Evolutionary conservation across 1,139 yeast genomes (phyloP), one percentile per base, ranked within the genome.

Genomic region (Eremothecium sinecaudum): DNA sequence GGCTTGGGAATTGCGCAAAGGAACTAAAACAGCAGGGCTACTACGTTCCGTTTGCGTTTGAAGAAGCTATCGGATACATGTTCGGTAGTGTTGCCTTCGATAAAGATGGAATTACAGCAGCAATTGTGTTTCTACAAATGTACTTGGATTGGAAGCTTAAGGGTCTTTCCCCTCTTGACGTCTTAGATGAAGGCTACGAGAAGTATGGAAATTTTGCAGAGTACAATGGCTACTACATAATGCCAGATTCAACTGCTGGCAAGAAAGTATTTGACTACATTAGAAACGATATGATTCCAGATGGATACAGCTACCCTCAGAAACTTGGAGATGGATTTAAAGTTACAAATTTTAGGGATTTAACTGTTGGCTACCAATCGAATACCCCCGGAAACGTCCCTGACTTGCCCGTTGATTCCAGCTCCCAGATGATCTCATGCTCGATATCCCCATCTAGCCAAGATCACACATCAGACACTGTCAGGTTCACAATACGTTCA

Each of bases 61-160:
- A 90, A 56, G 98, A 90, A 53, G 97, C 97, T 4, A 80, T 90
- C 46, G 98, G 98, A 3, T 90, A 75, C 61, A 84, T 90, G 96
- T 83, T 86, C 49, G 64, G 73, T 17, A 66, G 74, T n/a, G 83
- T 81, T 30, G 55, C 42, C 27, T 84, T 81, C 56, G 98, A 90
- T 54, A 90, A 90, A 58, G 98, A 90, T 53, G 98, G 98, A 1
- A 71, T 90, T 17, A 64, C 86, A 19, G 96, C 97, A 0, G 73
- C 86, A 2, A 61, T 69, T 8, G 71, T 82, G n/a, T 87, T 86
- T 62, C 59, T 84, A 33, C 93, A 81, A 56, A 68, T 87, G 58
- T 41, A 52, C 55, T 28, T 73, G 76, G 74, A 42, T 43, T 26
- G 63, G 66, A 12, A 59, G 47, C n/a, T 43, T 39, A 4, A 63